Conservation (phyloP, 352 stramenopile genomes). For the Globisporangium acanthophoron region DNA sequence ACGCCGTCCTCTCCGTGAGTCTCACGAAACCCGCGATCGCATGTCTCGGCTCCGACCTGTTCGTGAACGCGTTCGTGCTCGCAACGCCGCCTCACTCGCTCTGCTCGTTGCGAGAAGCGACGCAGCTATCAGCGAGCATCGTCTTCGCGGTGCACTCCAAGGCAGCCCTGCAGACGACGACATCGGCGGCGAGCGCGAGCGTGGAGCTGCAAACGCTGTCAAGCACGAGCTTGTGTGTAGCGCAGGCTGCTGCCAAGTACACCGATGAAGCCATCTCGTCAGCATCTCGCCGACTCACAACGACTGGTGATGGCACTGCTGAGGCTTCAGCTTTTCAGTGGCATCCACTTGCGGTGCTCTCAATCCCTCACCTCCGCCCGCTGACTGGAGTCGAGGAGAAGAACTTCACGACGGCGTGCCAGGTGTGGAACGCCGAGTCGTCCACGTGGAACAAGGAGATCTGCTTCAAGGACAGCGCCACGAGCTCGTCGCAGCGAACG, state of each 20-base stretch:
- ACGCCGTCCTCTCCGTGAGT: conserved; percentile 22
- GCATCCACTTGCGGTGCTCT: conserved; percentile 36
- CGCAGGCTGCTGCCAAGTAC: conserved; percentile 17
- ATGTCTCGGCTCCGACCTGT: conserved; percentile 45
- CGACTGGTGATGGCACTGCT: background rate
- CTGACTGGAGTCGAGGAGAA: conserved; percentile 37
- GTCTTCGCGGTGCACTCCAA: conserved; percentile 45
- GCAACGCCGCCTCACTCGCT: conserved; percentile 25
- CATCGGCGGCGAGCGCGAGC: conserved; percentile 9
- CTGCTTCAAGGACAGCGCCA: conserved; percentile 53
- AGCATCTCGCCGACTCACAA: background rate
- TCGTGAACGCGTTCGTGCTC: conserved; percentile 45
- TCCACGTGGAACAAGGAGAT: conserved; percentile 38
- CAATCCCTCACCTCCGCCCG: conserved; percentile 40
- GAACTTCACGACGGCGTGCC: conserved; percentile 60
- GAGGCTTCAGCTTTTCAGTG: conserved; percentile 14
- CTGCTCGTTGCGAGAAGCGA: conserved; percentile 35
- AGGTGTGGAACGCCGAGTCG: conserved; percentile 35
- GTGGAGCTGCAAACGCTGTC: conserved; percentile 26
- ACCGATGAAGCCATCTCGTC: background rate
- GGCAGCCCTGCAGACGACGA: conserved; percentile 18
- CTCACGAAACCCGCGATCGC: conserved; percentile 35
- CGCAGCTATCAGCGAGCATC: conserved; percentile 32
- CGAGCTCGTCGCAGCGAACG: conserved; percentile 30
- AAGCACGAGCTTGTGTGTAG: conserved; percentile 34